phyloP scores from a whole-genome alignment of 805 yeast species.

The Wickerhamiella nectarea region DNA sequence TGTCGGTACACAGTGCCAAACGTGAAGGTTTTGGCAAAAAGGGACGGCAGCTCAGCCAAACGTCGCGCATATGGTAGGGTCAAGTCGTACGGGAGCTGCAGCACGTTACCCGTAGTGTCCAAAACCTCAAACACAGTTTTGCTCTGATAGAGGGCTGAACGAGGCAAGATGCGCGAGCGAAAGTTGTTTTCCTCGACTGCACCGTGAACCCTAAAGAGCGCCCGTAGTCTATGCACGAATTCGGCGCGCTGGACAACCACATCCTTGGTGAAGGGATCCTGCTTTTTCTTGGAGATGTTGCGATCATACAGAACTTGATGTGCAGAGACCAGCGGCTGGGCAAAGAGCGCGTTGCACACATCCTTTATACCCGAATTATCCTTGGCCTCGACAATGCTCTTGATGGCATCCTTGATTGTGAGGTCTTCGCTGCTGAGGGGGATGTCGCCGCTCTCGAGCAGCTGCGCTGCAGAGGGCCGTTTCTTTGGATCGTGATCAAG shows the following conservation, averaged over 20 bases:
- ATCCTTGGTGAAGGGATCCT: constrained; percentile 14
- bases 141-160: constrained; percentile 52
- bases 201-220: constrained; percentile 66
- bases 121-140: constrained; percentile 65
- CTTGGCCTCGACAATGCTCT: constrained; percentile 73
- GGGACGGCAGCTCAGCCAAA: constrained; percentile 49
- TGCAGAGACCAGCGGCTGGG: constrained; percentile 74
- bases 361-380: constrained; percentile 87
- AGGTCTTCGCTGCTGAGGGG: constrained; percentile 88
- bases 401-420: constrained; percentile 73
- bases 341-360: constrained; percentile 72
- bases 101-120: constrained; percentile 74
- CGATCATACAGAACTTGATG: constrained; percentile 71
- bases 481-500: constrained; percentile 65
- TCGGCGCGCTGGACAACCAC: constrained; percentile 47
- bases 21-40: constrained; percentile 48
- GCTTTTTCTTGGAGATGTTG: not conserved
- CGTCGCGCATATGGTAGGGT: constrained; percentile 82
- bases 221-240: constrained; percentile 45
- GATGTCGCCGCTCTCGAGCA: constrained; percentile 67
- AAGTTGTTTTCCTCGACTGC: constrained; percentile 57
- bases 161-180: constrained; percentile 65
- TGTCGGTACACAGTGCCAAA: constrained; percentile 67
- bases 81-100: constrained; percentile 80
- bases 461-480: constrained; percentile 67